phyloP scores from a whole-genome alignment of 176 grass and related monocot genomes.

The Musa beccarii region DNA sequence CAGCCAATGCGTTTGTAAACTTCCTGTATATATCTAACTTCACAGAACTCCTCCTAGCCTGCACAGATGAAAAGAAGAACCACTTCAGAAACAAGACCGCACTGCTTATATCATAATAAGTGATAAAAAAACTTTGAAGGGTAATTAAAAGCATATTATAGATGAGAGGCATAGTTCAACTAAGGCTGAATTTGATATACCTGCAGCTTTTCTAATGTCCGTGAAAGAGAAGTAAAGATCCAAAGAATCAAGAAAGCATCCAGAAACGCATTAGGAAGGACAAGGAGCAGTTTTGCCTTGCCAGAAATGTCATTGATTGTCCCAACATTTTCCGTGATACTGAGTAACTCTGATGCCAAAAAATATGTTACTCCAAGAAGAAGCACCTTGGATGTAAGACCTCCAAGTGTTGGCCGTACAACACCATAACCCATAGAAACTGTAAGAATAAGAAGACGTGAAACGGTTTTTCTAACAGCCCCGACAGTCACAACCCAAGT shows the following conservation, averaged over 20 bases:
- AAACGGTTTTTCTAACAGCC: slow-evolving; percentile 85
- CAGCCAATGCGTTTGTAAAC: slow-evolving; percentile 81
- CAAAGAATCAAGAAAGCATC: slow-evolving; percentile 97
- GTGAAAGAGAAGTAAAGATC: slow-evolving; percentile 98
- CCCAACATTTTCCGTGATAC: slow-evolving; percentile 92
- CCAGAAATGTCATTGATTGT: slow-evolving; percentile 97
- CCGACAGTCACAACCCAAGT: slow-evolving; percentile 99
- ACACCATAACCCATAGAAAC: slow-evolving; percentile 99
- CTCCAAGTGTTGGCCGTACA: slow-evolving; percentile 88
- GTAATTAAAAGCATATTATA: neutral
- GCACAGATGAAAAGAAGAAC: slow-evolving; percentile 26
- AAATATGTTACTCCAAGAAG: slow-evolving; percentile 98
- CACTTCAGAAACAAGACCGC: neutral
- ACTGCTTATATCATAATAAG: neutral
- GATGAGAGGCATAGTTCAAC: neutral
- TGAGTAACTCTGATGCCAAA: slow-evolving; percentile 73
- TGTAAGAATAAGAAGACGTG: slow-evolving; percentile 82
- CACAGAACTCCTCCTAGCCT: slow-evolving; percentile 80
- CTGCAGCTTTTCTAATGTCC: slow-evolving; percentile 89
- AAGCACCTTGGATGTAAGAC: slow-evolving; percentile 89
- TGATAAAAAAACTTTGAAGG: neutral
- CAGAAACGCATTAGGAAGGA: slow-evolving; percentile 93
- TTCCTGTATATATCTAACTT: slow-evolving; percentile 96
- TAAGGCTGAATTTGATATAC: slow-evolving; percentile 23
- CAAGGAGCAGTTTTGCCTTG: slow-evolving; percentile 84